These are phyloP conservation scores for Nepenthes alata DNA, from an alignment of 179 eudicot genomes.

Conservation along the genomic window DNA sequence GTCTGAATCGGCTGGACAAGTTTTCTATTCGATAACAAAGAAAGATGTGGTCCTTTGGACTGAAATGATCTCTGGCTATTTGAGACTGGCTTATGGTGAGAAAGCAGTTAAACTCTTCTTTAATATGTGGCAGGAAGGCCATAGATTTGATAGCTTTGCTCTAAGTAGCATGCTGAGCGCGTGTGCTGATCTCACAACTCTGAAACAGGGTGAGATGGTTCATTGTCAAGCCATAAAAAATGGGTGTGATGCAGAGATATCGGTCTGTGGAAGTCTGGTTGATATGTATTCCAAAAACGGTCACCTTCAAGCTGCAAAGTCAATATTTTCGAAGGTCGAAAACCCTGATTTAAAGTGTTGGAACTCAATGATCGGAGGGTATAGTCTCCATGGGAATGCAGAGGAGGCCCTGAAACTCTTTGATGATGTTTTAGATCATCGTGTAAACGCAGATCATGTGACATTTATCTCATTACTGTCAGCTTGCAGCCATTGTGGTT, in stretches of 20 bases:
- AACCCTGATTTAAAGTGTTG: slow-evolving; percentile 62
- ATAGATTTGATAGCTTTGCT: slow-evolving; percentile 49
- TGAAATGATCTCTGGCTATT: slow-evolving; percentile 66
- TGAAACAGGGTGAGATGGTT: slow-evolving; percentile 58
- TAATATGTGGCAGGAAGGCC: slow-evolving; percentile 49
- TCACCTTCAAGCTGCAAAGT: slow-evolving; percentile 41
- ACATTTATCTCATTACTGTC: slow-evolving; percentile 61
- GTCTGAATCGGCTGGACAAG: slow-evolving; percentile 35
- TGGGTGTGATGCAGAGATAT: slow-evolving; percentile 43
- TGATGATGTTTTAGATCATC: slow-evolving; percentile 30
- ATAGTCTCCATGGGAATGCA: slow-evolving; percentile 72
- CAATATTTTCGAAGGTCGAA: slow-evolving; percentile 20
- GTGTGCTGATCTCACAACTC: slow-evolving; percentile 68
- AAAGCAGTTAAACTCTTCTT: slow-evolving; percentile 43
- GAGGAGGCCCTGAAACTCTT: slow-evolving; percentile 45
- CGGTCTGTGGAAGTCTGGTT: slow-evolving; percentile 66
- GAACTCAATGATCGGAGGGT: slow-evolving; percentile 75
- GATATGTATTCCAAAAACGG: slow-evolving; percentile 84
- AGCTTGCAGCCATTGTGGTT: slow-evolving; percentile 72
- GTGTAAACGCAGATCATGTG: slow-evolving; percentile 47
- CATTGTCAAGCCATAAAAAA: slow-evolving; percentile 51
- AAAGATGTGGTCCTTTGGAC: slow-evolving; percentile 83
- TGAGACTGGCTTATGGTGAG: slow-evolving; percentile 41
- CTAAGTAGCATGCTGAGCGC: slow-evolving; percentile 63
- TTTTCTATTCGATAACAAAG: slow-evolving; percentile 29